These are phyloP conservation scores for Capsicum rhomboideum DNA, from an alignment of 257 asterid species.

Conservation along the genomic window DNA sequence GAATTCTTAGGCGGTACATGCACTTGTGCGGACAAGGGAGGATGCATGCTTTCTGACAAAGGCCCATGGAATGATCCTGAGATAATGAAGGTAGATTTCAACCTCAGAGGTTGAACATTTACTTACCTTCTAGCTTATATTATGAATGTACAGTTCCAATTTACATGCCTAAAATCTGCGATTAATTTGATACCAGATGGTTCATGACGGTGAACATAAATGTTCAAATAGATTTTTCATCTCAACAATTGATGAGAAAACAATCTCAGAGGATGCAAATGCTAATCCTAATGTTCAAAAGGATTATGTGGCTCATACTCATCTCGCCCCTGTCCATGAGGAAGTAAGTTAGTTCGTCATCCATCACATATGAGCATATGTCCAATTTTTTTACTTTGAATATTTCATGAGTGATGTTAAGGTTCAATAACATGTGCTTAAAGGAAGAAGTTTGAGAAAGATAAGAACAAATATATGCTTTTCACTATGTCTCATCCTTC, in stretches of 20 bases:
- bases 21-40: slow-evolving; percentile 78
- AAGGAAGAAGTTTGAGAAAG: background rate
- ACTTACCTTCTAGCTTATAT: background rate
- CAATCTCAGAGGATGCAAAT: slow-evolving; percentile 55
- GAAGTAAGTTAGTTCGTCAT: slow-evolving; percentile 38
- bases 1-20: slow-evolving; percentile 95
- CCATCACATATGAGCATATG: background rate
- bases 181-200: slow-evolving; percentile 48
- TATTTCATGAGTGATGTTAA: background rate
- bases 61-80: slow-evolving; percentile 97
- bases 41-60: slow-evolving; percentile 83
- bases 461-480: background rate
- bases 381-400: background rate
- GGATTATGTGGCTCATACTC: slow-evolving; percentile 10
- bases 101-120: background rate
- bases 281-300: slow-evolving; percentile 10
- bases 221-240: slow-evolving; percentile 36
- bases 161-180: background rate
- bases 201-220: slow-evolving; percentile 73
- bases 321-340: slow-evolving; percentile 46
- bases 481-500: background rate
- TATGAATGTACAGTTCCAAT: background rate
- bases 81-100: slow-evolving; percentile 59
- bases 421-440: background rate
- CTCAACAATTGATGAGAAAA: slow-evolving; percentile 53